phyloP scores from a whole-genome alignment of 1,139 yeast genomes.

The Nakaseomyces bracarensis region DNA sequence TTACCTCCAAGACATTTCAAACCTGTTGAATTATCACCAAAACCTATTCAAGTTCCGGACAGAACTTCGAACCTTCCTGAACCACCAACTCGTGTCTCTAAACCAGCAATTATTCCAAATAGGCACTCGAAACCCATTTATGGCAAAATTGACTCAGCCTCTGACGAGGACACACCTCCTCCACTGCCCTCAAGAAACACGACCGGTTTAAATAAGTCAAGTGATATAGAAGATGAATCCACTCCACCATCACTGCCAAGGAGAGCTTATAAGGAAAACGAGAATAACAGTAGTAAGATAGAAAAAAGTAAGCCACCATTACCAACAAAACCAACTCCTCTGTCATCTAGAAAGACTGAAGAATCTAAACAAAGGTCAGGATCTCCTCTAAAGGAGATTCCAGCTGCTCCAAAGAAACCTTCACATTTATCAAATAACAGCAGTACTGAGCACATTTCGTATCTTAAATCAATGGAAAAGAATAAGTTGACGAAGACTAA shows the following conservation, averaged over 20 bases:
- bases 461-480: slow-evolving; percentile 16
- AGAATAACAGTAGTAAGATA: background rate
- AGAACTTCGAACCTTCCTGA: slow-evolving; percentile 2
- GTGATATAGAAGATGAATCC: background rate
- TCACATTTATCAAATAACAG: background rate
- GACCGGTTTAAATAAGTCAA: background rate
- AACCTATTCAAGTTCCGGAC: background rate
- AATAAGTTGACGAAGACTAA: slow-evolving; percentile 16
- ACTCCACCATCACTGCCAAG: background rate
- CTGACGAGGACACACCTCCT: background rate
- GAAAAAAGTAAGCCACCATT: slow-evolving; percentile 2
- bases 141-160: background rate
- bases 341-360: background rate
- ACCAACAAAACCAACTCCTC: background rate
- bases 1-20: background rate
- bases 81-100: background rate
- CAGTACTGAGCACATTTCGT: slow-evolving; percentile 5
- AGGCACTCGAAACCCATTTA: slow-evolving; percentile 3
- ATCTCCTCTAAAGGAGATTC: background rate
- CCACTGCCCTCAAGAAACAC: background rate
- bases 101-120: background rate
- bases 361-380: background rate
- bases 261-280: slow-evolving; percentile 3
- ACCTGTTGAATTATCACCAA: background rate
- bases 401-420: background rate